phyloP scores from a whole-genome alignment of 2,329 filamentous ascomycete genomes.

The Chalara sp. region DNA sequence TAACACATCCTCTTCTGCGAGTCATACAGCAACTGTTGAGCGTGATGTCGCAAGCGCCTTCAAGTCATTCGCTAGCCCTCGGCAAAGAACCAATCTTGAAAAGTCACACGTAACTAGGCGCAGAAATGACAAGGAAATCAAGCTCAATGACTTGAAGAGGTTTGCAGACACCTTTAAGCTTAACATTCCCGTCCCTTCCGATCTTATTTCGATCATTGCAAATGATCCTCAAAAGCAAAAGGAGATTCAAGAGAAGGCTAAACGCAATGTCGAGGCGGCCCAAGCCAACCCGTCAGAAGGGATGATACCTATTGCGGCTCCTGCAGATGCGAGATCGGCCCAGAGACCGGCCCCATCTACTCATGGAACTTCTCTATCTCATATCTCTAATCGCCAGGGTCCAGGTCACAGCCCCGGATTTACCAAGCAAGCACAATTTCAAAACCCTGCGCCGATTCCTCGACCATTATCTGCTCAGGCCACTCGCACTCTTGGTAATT shows the following conservation, averaged over 20 bases:
- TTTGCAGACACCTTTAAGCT: constrained; percentile 94
- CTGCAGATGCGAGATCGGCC: constrained; percentile 32
- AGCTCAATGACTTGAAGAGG: constrained; percentile 89
- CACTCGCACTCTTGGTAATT: constrained; percentile 18
- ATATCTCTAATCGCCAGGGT: constrained; percentile 20
- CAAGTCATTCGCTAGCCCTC: constrained; percentile 53
- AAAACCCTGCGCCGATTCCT: constrained; percentile 14
- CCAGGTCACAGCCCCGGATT: constrained; percentile 30
- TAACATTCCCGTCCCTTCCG: constrained; percentile 81
- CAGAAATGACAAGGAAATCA: constrained; percentile 78
- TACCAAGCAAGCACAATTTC: constrained; percentile 32
- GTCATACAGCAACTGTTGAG: constrained; percentile 54
- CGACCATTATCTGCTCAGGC: constrained; percentile 21
- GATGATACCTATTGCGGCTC: constrained; percentile 34
- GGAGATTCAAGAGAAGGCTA: constrained; percentile 83
- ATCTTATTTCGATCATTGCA: constrained; percentile 89
- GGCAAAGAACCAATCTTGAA: constrained; percentile 48
- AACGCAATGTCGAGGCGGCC: constrained; percentile 63
- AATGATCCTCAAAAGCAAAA: constrained; percentile 95
- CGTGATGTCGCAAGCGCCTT: constrained; percentile 56
- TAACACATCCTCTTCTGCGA: constrained; percentile 35
- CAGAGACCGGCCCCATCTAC: constrained; percentile 38
- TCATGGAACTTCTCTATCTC: constrained; percentile 31
- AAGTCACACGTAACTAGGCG: constrained; percentile 50
- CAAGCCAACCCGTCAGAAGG: constrained; percentile 38